Base-by-base conservation (phyloP, 257 asterid species). In the Ajuga chamaepitys region DNA sequence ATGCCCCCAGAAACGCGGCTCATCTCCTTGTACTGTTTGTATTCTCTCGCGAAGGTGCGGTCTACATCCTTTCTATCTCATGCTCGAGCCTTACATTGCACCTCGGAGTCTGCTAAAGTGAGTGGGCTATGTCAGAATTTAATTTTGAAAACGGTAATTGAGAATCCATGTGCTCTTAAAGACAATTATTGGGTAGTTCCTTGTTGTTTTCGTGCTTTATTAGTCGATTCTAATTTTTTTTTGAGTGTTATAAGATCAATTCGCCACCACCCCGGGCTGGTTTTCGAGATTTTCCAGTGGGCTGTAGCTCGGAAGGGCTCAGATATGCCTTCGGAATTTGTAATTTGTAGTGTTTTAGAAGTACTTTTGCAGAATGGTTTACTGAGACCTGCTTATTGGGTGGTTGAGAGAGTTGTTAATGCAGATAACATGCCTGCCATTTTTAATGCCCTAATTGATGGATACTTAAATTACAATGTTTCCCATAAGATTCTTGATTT, bases 371-470 rank as follows among this genome's bases (percentile, higher is more conserved):
- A 50, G 73, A 76, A 85, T 65, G 76, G 74, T 73, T 75, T 80
- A 70, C 64, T 75, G 78, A 71, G 85, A 14, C 73, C 95, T 72
- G 95, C 95, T 47, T 85, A 83, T 72, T 83, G 91, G 83, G 87
- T 83, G 9, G 71, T 76, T 61, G 92, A 89, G 66, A 85, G 76
- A 76, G 86, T 75, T 30, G 74, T 89, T 34, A 52, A 58, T 64
- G 56, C 68, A 62, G 65, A 81, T 68, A n/a, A n/a, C n/a, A 68
- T 82, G 80, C 72, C 75, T 45, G 56, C 66, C 9, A 71, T 85
- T 60, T 60, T 74, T 9, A 84, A 87, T 70, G 78, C 80, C 24
- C 71, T 89, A 72, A 48, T 83, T 42, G 86, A 72, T 37, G 90
- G 93, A 61, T 85, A 73, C 66, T 62, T 74, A 44, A 74, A 67